Percentiles rank a stretch among this genome's conserved stretches.
phyloP scores from a whole-genome alignment of 768 basidiomycete genomes.

The Trametes maxima region DNA sequence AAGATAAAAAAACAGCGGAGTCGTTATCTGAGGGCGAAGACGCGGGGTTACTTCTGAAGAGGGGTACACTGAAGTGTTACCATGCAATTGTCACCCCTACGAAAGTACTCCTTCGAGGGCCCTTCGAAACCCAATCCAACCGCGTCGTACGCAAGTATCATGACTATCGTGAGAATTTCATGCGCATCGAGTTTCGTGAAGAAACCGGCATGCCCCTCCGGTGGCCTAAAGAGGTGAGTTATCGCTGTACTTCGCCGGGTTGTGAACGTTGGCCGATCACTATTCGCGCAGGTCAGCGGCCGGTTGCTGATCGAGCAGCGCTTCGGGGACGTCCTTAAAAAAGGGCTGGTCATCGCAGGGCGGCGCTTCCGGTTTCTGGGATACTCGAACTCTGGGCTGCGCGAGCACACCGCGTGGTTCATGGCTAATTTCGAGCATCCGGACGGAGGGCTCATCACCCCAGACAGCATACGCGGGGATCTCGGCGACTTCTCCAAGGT shows the following conservation, averaged over 20 bases:
- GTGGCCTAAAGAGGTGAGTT: constrained; percentile 42
- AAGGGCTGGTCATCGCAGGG: constrained; percentile 23
- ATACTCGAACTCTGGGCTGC: constrained; percentile 25
- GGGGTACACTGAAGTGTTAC: constrained; percentile 51
- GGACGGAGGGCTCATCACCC: constrained; percentile 27
- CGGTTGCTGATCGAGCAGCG: constrained; percentile 23
- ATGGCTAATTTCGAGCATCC: constrained; percentile 23
- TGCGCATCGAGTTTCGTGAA: constrained; percentile 82
- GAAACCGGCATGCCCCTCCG: constrained; percentile 70
- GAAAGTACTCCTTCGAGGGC: constrained; percentile 72
- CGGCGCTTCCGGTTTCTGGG: constrained; percentile 27
- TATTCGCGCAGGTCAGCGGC: constrained; percentile 36
- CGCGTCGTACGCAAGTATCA: constrained; percentile 70
- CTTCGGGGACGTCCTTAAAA: constrained; percentile 24
- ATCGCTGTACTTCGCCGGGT: background rate
- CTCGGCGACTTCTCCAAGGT: constrained; percentile 67
- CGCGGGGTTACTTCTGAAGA: background rate
- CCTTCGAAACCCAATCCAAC: constrained; percentile 72
- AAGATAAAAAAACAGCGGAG: background rate
- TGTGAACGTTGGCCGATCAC: constrained; percentile 27
- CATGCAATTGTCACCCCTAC: constrained; percentile 80
- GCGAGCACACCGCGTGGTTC: constrained; percentile 28
- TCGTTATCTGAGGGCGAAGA: constrained; percentile 17
- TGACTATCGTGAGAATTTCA: constrained; percentile 61
- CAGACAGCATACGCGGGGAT: constrained; percentile 56